Percentiles rank a stretch among this genome's conserved stretches.
Evolutionary conservation across 2,329 filamentous ascomycete species (phyloP).

Genomic region (Neofusicoccum laricinum): DNA sequence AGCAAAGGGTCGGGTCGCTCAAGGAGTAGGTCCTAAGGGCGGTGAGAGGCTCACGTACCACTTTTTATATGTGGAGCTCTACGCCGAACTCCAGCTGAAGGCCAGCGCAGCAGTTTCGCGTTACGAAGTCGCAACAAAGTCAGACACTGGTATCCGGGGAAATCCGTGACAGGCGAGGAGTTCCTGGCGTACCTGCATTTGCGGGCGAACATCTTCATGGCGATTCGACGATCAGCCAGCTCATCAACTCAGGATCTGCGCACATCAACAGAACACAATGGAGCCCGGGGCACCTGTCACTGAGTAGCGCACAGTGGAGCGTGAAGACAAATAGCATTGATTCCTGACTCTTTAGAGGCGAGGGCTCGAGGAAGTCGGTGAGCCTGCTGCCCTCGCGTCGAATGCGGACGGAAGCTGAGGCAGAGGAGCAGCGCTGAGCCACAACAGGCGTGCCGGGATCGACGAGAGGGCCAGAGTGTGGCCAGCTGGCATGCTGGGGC

Average conservation of each 20-base stretch:
- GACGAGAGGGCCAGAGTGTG: not conserved
- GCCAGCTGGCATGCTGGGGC: not conserved
- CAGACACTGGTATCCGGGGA: not conserved
- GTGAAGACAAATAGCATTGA: not conserved
- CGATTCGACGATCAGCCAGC: conserved; percentile 9
- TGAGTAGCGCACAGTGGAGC: not conserved
- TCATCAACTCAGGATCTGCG: conserved; percentile 5
- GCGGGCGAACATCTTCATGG: not conserved
- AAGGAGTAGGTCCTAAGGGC: conserved; percentile 4
- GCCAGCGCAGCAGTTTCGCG: not conserved
- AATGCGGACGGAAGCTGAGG: not conserved
- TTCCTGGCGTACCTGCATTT: conserved; percentile 1
- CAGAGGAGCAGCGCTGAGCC: not conserved
- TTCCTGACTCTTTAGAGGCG: too few species aligned
- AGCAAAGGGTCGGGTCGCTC: not conserved
- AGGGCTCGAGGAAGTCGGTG: not conserved
- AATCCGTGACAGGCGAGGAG: not conserved
- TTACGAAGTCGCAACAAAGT: not conserved
- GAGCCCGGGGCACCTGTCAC: not conserved
- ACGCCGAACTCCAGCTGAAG: conserved; percentile 17
- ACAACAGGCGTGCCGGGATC: not conserved
- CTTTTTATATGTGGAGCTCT: conserved; percentile 9
- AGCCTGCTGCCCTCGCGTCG: not conserved
- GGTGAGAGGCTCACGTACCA: conserved; percentile 16
- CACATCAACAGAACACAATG: not conserved